Percentiles rank a stretch among this genome's conserved stretches.
Conservation (phyloP, 805 yeast genomes). For the Priceomyces carsonii region DNA sequence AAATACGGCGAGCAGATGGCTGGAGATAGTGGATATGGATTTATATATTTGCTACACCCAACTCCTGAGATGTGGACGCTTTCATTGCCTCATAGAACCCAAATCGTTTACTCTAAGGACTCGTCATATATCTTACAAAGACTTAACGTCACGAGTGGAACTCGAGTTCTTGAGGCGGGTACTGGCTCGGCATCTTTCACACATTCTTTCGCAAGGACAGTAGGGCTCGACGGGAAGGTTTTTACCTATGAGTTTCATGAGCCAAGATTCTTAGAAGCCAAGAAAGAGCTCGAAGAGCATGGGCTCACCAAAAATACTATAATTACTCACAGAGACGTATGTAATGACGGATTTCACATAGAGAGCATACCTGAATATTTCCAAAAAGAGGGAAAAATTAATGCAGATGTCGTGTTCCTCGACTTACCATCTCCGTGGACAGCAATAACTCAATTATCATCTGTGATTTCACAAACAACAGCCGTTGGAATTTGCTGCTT, state of each 20-base stretch:
- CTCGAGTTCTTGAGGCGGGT: constrained; percentile 91
- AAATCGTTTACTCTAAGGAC: constrained; percentile 95
- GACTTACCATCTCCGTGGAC: constrained; percentile 98
- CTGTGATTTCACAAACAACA: constrained; percentile 54
- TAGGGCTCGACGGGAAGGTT: constrained; percentile 58
- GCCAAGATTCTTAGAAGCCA: constrained; percentile 78
- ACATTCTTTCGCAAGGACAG: constrained; percentile 86
- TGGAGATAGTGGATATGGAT: constrained; percentile 74
- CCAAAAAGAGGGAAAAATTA: constrained; percentile 28
- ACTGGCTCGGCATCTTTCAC: constrained; percentile 97
- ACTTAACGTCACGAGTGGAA: constrained; percentile 69
- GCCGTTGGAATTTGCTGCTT: constrained; percentile 85
- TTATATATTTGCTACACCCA: constrained; percentile 85
- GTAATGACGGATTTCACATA: constrained; percentile 77
- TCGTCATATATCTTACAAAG: constrained; percentile 88
- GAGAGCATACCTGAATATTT: constrained; percentile 29
- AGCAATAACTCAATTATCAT: constrained; percentile 75
- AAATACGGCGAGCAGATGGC: constrained; percentile 85
- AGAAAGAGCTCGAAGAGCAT: constrained; percentile 72
- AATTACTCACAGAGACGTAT: constrained; percentile 89
- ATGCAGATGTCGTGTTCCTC: constrained; percentile 76
- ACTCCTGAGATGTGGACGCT: constrained; percentile 95
- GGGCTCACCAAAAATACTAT: constrained; percentile 58
- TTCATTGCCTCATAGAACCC: constrained; percentile 96
- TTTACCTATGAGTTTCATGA: constrained; percentile 92